Conservation (phyloP, 768 basidiomycete species). For the Boletus sp. region DNA sequence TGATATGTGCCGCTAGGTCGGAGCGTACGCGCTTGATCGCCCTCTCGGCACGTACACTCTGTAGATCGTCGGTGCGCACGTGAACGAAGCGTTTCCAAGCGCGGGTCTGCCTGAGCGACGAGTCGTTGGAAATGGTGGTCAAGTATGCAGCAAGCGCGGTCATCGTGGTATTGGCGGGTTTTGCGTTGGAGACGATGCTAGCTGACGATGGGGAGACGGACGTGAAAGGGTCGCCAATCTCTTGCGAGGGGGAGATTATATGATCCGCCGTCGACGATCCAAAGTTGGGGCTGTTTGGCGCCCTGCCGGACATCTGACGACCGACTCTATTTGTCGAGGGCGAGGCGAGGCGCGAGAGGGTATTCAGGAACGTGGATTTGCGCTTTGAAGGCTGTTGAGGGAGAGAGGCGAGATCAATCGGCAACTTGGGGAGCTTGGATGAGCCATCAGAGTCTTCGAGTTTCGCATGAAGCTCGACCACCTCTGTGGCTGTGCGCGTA, state of each 20-base stretch:
- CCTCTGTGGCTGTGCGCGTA: constrained; percentile 71
- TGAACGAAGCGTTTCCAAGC: constrained; percentile 86
- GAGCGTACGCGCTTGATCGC: constrained; percentile 86
- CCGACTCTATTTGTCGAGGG: constrained; percentile 57
- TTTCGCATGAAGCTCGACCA: constrained; percentile 80
- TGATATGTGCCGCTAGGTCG: constrained; percentile 73
- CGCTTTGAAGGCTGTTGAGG: constrained; percentile 59
- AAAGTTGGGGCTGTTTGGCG: constrained; percentile 30
- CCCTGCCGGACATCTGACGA: constrained; percentile 39
- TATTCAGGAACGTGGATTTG: constrained; percentile 83
- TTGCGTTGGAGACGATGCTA: constrained; percentile 17
- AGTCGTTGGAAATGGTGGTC: constrained; percentile 71
- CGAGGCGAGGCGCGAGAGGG: constrained; percentile 79
- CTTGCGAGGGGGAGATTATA: constrained; percentile 50
- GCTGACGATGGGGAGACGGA: constrained; percentile 36
- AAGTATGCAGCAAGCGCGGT: constrained; percentile 77
- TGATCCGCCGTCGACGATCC: constrained; percentile 34
- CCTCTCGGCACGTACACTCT: constrained; percentile 83
- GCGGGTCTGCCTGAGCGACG: constrained; percentile 57
- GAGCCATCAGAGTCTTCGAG: constrained; percentile 63
- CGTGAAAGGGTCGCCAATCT: constrained; percentile 62
- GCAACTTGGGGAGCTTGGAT: constrained; percentile 57
- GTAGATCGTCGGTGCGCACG: constrained; percentile 83
- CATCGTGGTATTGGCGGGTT: constrained; percentile 48
- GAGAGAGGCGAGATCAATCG: constrained; percentile 54